These are phyloP conservation scores for Dactylorhiza incarnata DNA, from an alignment of 106 monocot genomes.

Conservation along the genomic window DNA sequence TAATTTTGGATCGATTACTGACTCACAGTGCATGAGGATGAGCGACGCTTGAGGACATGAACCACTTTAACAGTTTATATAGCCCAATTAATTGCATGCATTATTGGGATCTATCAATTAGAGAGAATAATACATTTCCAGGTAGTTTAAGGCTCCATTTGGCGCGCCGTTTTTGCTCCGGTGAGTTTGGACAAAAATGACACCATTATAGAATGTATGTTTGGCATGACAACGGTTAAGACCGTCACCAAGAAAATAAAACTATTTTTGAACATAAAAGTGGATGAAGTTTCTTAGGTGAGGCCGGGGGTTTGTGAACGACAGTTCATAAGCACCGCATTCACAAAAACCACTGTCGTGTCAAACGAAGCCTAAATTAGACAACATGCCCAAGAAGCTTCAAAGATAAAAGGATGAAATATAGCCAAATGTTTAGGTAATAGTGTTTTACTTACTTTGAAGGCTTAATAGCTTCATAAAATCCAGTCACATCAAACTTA, in stretches of 20 bases:
- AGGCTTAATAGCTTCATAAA: conserved; percentile 92
- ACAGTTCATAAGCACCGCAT: too few species aligned
- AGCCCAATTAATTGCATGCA: neutral
- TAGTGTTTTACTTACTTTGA: conserved; percentile 51
- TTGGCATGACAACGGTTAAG: too few species aligned
- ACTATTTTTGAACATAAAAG: too few species aligned
- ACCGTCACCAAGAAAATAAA: too few species aligned
- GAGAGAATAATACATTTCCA: neutral
- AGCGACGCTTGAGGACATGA: neutral
- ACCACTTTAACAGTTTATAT: neutral
- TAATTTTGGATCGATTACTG: neutral
- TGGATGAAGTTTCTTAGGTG: too few species aligned
- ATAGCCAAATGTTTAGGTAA: neutral
- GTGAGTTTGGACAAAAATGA: too few species aligned
- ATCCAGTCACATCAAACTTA: conserved; percentile 52
- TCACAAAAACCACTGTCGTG: too few species aligned
- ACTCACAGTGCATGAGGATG: neutral
- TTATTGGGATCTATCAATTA: neutral
- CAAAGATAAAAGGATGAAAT: neutral
- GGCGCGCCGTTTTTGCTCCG: too few species aligned
- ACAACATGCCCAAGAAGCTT: neutral
- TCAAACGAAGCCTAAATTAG: neutral
- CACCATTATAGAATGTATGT: too few species aligned
- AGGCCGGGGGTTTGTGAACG: too few species aligned
- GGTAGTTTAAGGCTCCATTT: neutral